These are phyloP conservation scores for Madurella mycetomatis DNA, from an alignment of 2,329 filamentous ascomycete species.

Conservation along the genomic window DNA sequence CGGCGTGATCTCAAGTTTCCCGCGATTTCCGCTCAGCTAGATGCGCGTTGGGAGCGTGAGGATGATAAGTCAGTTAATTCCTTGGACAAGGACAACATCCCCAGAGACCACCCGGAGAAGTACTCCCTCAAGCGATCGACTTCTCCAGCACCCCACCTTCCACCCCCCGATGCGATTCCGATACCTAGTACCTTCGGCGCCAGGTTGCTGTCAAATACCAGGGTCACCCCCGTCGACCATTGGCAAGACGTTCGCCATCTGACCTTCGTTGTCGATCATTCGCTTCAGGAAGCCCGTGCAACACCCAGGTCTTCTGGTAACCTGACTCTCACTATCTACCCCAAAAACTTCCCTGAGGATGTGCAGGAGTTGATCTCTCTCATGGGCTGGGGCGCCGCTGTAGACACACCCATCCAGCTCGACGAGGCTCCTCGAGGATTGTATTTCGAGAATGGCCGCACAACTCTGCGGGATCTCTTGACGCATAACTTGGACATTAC, in stretches of 20 bases:
- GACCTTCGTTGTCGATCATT: conserved; percentile 47
- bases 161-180: conserved; percentile 42
- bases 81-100: conserved; percentile 35
- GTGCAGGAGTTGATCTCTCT: conserved; percentile 72
- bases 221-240: conserved; percentile 71
- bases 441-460: conserved; percentile 29
- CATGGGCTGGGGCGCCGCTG: conserved; percentile 72
- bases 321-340: conserved; percentile 75
- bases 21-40: conserved; percentile 24
- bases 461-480: conserved; percentile 70
- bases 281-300: conserved; percentile 6
- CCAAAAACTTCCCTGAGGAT: conserved; percentile 80
- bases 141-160: conserved; percentile 17
- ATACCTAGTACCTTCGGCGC: conserved; percentile 55
- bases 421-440: conserved; percentile 29
- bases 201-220: conserved; percentile 59
- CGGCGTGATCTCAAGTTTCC: conserved; percentile 19
- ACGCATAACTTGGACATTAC: conserved; percentile 84
- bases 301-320: conserved; percentile 57
- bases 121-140: conserved; percentile 29
- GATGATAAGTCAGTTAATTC: conserved; percentile 20
- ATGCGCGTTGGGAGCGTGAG: conserved; percentile 22
- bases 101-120: conserved; percentile 34
- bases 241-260: conserved; percentile 93
- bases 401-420: conserved; percentile 64